Conservation (phyloP, 164 flowering plant species). For the Akebia trifoliata region DNA sequence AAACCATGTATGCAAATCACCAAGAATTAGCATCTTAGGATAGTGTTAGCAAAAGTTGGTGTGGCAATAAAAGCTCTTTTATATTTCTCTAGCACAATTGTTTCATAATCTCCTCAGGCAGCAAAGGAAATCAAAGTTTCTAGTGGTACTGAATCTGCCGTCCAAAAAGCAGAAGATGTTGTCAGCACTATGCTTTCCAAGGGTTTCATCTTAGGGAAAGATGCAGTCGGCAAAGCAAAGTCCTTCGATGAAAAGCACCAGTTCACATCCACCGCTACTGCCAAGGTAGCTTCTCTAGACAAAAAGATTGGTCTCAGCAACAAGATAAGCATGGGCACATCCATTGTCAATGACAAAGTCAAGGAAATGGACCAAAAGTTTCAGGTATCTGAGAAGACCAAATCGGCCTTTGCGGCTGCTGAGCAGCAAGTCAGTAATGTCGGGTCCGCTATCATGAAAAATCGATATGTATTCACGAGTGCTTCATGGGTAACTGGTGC, state of each 20-base stretch:
- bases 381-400: conserved; percentile 90
- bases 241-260: conserved; percentile 80
- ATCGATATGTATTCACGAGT: conserved; percentile 69
- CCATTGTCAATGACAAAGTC: conserved; percentile 72
- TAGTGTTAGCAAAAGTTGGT: no score
- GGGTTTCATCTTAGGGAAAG: conserved; percentile 85
- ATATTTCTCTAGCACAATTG: no score
- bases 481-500: conserved; percentile 87
- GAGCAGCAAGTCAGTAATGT: conserved; percentile 76
- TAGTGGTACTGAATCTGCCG: conserved; percentile 57
- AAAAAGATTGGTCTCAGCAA: conserved; percentile 77
- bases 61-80: no score
- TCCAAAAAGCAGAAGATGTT: conserved; percentile 90
- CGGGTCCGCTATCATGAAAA: conserved; percentile 88
- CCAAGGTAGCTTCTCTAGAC: conserved; percentile 77
- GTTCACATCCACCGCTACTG: conserved; percentile 75
- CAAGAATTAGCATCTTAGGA: no score
- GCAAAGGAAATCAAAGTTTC: conserved; percentile 29
- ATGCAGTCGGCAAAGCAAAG: conserved; percentile 75
- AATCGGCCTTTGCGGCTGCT: conserved; percentile 80
- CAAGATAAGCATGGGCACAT: conserved; percentile 69
- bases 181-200: conserved; percentile 83
- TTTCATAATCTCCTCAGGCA: no score
- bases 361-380: conserved; percentile 82
- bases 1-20: no score